These are phyloP conservation scores for Populus hybrid DNA, from an alignment of 441 rosid species.

Conservation along the genomic window DNA sequence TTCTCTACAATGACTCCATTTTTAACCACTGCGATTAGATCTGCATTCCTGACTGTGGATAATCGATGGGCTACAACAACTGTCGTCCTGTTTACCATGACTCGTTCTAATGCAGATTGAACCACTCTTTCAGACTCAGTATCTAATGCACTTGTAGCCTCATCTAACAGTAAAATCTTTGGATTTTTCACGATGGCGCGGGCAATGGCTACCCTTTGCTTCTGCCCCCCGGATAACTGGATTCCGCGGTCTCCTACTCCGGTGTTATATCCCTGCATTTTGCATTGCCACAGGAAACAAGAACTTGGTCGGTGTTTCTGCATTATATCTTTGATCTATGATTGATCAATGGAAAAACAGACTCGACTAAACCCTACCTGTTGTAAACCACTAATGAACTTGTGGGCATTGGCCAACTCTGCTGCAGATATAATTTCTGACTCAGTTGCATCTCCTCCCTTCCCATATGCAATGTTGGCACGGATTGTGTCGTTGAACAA, in stretches of 20 bases:
- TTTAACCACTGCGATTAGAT: slow-evolving; percentile 64
- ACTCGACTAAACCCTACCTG: slow-evolving; percentile 32
- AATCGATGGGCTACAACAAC: slow-evolving; percentile 74
- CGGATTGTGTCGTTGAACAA: slow-evolving; percentile 74
- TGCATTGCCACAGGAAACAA: background rate
- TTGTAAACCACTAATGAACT: slow-evolving; percentile 63
- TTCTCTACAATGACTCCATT: slow-evolving; percentile 70
- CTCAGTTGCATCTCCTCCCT: slow-evolving; percentile 58
- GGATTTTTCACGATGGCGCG: slow-evolving; percentile 69
- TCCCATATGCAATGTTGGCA: slow-evolving; percentile 75
- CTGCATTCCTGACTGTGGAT: slow-evolving; percentile 60
- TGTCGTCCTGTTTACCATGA: slow-evolving; percentile 59
- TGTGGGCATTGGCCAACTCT: slow-evolving; percentile 73
- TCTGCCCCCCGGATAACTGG: slow-evolving; percentile 77
- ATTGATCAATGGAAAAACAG: background rate
- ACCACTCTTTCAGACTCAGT: slow-evolving; percentile 71
- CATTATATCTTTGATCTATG: background rate
- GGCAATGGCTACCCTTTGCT: slow-evolving; percentile 73
- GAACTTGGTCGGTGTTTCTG: background rate
- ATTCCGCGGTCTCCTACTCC: slow-evolving; percentile 77
- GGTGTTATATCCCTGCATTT: slow-evolving; percentile 61
- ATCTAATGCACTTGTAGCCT: slow-evolving; percentile 82
- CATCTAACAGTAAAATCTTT: slow-evolving; percentile 55
- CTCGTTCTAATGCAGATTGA: slow-evolving; percentile 60
- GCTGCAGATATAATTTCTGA: slow-evolving; percentile 60